Conservation (phyloP, 139 green algal species). For the Bryopsis sp. region DNA sequence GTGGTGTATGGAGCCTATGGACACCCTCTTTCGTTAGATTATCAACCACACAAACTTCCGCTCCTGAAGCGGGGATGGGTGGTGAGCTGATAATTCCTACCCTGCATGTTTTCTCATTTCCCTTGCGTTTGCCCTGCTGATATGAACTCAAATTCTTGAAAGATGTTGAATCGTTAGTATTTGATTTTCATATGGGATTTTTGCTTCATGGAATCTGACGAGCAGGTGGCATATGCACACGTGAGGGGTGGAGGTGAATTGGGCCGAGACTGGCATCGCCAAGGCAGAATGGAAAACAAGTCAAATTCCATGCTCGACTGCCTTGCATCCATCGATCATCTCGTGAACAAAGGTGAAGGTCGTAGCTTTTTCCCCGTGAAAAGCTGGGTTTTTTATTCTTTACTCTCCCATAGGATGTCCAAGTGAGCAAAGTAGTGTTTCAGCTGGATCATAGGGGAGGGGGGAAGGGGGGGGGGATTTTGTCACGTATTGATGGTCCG, state of each 20-base stretch:
- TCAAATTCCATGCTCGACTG: background rate
- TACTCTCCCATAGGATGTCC: too few relatives aligned
- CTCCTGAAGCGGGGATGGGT: constrained; percentile 10
- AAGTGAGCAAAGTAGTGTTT: too few relatives aligned
- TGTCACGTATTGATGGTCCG: too few relatives aligned
- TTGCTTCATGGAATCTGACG: too few relatives aligned
- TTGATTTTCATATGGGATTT: too few relatives aligned
- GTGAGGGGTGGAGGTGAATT: constrained; percentile 13
- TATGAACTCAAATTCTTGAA: background rate
- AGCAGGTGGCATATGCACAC: constrained; percentile 12
- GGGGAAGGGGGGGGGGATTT: too few relatives aligned
- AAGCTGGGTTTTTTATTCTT: background rate
- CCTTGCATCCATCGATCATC: background rate
- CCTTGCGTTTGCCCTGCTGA: background rate
- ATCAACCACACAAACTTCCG: constrained; percentile 1
- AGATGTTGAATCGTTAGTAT: background rate
- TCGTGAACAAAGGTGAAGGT: background rate
- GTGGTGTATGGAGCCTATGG: constrained; percentile 16
- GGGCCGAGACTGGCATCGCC: constrained; percentile 5
- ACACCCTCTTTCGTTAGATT: constrained; percentile 1
- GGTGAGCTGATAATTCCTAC: too few relatives aligned
- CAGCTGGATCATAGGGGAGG: too few relatives aligned
- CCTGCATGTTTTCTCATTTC: too few relatives aligned
- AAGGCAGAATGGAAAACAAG: constrained; percentile 14
- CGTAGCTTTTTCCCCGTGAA: background rate